These are phyloP conservation scores for Solanum aculeatissimum DNA, from an alignment of 305 asterid species.

Conservation along the genomic window DNA sequence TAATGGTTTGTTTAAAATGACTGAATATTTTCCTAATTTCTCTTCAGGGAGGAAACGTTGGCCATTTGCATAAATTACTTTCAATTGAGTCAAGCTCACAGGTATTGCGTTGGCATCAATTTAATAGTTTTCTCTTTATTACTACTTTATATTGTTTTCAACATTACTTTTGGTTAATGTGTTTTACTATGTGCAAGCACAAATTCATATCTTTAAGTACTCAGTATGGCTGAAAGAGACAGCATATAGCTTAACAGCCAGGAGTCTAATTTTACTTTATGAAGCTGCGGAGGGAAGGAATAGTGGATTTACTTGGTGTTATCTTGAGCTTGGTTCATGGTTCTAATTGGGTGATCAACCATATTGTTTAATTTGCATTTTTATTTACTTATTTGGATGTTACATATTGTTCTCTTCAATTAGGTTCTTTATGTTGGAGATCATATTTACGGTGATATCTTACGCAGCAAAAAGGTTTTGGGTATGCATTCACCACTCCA, in stretches of 20 bases:
- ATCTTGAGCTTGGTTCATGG: neutral
- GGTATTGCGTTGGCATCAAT: conserved; percentile 27
- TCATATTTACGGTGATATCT: conserved; percentile 96
- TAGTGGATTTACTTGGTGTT: neutral
- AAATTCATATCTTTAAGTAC: neutral
- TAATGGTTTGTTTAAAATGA: conserved; percentile 9
- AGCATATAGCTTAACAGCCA: neutral
- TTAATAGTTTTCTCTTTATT: neutral
- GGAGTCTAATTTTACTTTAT: neutral
- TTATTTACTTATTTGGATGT: neutral
- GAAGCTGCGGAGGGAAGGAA: neutral
- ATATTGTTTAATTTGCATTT: neutral
- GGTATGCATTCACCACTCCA: conserved; percentile 42
- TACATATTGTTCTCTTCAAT: neutral
- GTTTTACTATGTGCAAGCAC: neutral
- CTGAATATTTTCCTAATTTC: neutral
- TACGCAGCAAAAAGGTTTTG: conserved; percentile 89
- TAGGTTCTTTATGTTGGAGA: conserved; percentile 99
- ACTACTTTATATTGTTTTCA: neutral
- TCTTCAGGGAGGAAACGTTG: conserved; percentile 95
- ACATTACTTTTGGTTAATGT: neutral
- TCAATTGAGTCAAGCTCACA: conserved; percentile 95
- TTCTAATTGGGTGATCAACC: neutral
- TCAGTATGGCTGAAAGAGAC: neutral
- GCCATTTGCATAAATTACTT: conserved; percentile 84